Conservation (phyloP, 352 stramenopile genomes). For the Hyaloperonospora brassicae region DNA sequence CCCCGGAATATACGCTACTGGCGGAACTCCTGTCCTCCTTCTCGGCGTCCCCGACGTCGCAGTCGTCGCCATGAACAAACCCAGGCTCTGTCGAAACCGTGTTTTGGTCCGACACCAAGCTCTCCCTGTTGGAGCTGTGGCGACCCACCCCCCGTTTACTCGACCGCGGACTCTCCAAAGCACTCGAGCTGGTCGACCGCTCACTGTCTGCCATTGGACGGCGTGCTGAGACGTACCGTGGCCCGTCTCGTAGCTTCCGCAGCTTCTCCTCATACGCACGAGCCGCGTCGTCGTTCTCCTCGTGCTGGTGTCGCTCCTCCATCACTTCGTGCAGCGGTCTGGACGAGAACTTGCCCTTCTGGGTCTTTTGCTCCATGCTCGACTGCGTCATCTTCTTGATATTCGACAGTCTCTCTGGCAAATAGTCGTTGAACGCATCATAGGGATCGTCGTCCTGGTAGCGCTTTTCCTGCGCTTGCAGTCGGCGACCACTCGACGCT, state of each 20-base stretch:
- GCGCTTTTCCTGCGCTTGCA: conserved; percentile 12
- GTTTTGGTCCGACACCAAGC: conserved; percentile 38
- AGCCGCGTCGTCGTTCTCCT: conserved; percentile 10
- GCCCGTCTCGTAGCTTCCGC: conserved; percentile 25
- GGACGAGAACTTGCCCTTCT: conserved; percentile 38
- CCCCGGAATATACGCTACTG: conserved; percentile 34
- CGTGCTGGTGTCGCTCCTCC: conserved; percentile 14
- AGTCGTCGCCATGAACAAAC: conserved; percentile 30
- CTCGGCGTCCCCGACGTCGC: conserved; percentile 39
- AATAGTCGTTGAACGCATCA: conserved; percentile 71
- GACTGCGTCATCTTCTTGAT: conserved; percentile 33
- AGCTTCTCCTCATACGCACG: conserved; percentile 20
- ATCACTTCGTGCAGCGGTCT: conserved; percentile 18
- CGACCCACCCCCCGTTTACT: conserved; percentile 10
- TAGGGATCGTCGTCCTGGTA: conserved; percentile 35
- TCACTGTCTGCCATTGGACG: conserved; percentile 19
- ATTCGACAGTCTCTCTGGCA: conserved; percentile 41
- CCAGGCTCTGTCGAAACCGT: conserved; percentile 26
- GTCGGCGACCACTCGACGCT: conserved; percentile 2
- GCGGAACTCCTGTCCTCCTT: conserved; percentile 23
- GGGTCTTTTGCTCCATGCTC: conserved; percentile 27
- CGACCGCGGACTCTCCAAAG: conserved; percentile 21
- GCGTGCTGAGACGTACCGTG: conserved; percentile 20
- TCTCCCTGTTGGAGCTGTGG: conserved; percentile 25
- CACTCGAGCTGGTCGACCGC: conserved; percentile 17